Conservation (phyloP, 805 yeast genomes). For the Zygotorulaspora chibaensis region DNA sequence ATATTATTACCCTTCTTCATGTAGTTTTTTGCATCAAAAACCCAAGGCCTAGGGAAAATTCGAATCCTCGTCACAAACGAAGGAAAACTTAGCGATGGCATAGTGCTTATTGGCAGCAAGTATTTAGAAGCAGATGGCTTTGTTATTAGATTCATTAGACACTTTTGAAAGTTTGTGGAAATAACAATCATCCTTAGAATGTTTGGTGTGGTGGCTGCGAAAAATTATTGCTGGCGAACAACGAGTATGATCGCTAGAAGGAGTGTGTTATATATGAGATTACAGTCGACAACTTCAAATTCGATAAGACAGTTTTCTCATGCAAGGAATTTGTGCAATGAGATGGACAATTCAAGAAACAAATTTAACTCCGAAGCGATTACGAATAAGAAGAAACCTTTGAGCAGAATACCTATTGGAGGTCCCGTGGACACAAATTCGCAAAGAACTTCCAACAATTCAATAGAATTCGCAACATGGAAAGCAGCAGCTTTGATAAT, state of each 20-base stretch:
- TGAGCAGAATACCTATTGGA: conserved; percentile 78
- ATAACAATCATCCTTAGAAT: no score
- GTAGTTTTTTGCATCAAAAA: no score
- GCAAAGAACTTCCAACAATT: conserved; percentile 14
- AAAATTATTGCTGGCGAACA: no score
- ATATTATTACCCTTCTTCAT: no score
- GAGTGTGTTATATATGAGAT: no score
- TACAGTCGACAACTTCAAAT: neutral
- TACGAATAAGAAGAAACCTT: conserved; percentile 46
- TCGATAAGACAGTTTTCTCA: neutral
- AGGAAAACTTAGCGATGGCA: neutral
- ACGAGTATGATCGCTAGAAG: no score
- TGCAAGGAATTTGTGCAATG: neutral
- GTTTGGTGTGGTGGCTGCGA: no score
- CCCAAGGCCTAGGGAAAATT: neutral
- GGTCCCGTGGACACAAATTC: conserved; percentile 35
- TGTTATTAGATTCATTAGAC: no score
- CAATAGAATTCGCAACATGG: conserved; percentile 77
- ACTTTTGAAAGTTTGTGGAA: no score
- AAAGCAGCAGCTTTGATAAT: conserved; percentile 68
- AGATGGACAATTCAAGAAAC: conserved; percentile 1
- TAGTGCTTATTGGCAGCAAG: neutral
- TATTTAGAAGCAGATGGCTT: no score
- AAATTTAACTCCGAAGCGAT: neutral
- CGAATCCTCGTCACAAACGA: neutral